These are phyloP conservation scores for Coleophoma cylindrospora DNA, from an alignment of 2,329 filamentous ascomycete species.

Conservation along the genomic window DNA sequence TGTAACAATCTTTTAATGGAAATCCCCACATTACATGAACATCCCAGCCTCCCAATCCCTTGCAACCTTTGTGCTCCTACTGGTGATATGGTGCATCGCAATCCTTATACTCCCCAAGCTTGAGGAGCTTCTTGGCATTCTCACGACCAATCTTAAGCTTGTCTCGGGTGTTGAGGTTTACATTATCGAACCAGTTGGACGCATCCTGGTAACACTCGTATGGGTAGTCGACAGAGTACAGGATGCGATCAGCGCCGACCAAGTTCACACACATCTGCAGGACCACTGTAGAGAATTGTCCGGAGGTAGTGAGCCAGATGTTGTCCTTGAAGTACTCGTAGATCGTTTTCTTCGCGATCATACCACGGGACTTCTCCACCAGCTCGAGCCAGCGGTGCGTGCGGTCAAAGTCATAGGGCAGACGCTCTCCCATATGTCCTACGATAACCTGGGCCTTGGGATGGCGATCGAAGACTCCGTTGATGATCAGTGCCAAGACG, in stretches of 20 bases:
- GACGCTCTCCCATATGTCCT: constrained; percentile 43
- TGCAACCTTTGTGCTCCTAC: no score
- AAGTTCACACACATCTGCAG: constrained; percentile 43
- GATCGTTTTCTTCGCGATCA: constrained; percentile 32
- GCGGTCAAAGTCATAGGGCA: constrained; percentile 44
- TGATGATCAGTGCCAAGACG: constrained; percentile 43
- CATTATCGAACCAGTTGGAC: constrained; percentile 37
- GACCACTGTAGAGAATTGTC: constrained; percentile 49
- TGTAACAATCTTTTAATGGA: no score
- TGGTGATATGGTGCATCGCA: no score
- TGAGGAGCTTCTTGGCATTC: constrained; percentile 38
- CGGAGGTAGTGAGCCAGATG: constrained; percentile 52
- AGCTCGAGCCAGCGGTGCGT: constrained; percentile 37
- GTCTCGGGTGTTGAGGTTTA: constrained; percentile 30
- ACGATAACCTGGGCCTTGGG: constrained; percentile 40
- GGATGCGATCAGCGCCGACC: constrained; percentile 42
- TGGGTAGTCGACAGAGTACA: constrained; percentile 50
- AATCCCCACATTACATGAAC: no score
- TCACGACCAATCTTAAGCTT: constrained; percentile 35
- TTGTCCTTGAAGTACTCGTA: constrained; percentile 49
- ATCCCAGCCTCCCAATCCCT: no score
- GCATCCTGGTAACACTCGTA: constrained; percentile 40
- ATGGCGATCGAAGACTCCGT: constrained; percentile 44
- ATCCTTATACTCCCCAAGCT: constrained; percentile 12
- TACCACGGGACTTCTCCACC: constrained; percentile 34